Evolutionary conservation across 148 eudicot genomes (phyloP).

Genomic region (Simmondsia chinensis): DNA sequence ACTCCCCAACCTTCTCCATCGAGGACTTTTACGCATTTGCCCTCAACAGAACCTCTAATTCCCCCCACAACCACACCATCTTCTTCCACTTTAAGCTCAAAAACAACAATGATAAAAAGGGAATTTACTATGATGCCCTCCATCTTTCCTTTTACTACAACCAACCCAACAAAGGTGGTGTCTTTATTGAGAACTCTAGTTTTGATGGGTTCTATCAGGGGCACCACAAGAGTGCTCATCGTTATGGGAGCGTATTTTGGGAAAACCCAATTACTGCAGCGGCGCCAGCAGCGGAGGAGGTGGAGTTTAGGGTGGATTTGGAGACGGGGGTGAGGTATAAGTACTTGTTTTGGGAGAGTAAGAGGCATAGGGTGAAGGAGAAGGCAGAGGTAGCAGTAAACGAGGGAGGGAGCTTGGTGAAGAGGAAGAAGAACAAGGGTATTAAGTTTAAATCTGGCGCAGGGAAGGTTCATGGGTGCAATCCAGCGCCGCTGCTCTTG

Average conservation of each 20-base stretch:
- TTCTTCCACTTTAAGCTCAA: conserved; percentile 6
- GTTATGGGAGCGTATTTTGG: background rate
- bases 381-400: conserved; percentile 6
- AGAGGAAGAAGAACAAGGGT: background rate
- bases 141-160: conserved; percentile 15
- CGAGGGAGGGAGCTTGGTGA: conserved; percentile 4
- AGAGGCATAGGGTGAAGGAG: background rate
- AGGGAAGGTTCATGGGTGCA: no score
- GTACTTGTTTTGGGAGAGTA: background rate
- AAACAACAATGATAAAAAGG: background rate
- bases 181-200: conserved; percentile 3
- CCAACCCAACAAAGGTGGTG: conserved; percentile 6
- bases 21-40: conserved; percentile 3
- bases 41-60: background rate
- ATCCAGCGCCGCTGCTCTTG: no score
- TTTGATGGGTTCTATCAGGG: conserved; percentile 8
- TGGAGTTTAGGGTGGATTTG: conserved; percentile 11
- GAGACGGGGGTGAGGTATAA: conserved; percentile 3
- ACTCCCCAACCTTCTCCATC: background rate
- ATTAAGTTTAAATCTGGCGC: background rate
- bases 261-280: background rate
- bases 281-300: conserved; percentile 1
- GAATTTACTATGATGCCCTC: conserved; percentile 10
- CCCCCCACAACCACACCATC: conserved; percentile 4
- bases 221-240: background rate